Conservation (phyloP, 345 rosid species). For the Crucihimalaya himalaica region DNA sequence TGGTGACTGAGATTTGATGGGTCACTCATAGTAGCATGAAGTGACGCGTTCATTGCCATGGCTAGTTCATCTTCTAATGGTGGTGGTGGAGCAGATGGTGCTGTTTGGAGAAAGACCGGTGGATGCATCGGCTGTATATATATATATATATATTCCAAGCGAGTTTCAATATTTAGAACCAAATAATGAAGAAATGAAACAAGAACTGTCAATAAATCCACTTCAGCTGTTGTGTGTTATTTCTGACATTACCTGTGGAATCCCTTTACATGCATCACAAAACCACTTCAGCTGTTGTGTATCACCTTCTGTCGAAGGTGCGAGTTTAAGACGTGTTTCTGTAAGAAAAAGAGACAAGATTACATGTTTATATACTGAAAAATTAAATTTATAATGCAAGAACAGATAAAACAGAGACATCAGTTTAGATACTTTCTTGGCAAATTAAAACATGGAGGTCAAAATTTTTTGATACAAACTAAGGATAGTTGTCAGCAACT, state of each 20-base stretch:
- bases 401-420: constrained; percentile 19
- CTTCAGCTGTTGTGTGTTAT: neutral
- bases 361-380: constrained; percentile 2
- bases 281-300: constrained; percentile 78
- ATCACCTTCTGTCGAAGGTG: constrained; percentile 74
- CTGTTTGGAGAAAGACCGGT: constrained; percentile 61
- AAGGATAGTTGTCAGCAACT: constrained; percentile 31
- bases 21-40: constrained; percentile 59
- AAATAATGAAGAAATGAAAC: neutral
- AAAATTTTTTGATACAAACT: neutral
- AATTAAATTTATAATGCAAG: neutral
- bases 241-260: constrained; percentile 63
- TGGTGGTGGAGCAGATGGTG: constrained; percentile 72
- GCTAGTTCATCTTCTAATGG: constrained; percentile 66
- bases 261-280: constrained; percentile 96
- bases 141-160: constrained; percentile 19
- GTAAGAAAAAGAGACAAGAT: constrained; percentile 31
- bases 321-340: constrained; percentile 80
- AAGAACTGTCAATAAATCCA: neutral
- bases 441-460: neutral
- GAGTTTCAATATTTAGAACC: constrained; percentile 9
- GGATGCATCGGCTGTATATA: constrained; percentile 63
- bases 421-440: neutral
- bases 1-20: constrained; percentile 41
- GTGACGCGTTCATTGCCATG: constrained; percentile 77